Evolutionary conservation across 768 basidiomycete genomes (phyloP), one percentile per base, ranked within the genome.

Genomic region (Fistulinella prunicolor): DNA sequence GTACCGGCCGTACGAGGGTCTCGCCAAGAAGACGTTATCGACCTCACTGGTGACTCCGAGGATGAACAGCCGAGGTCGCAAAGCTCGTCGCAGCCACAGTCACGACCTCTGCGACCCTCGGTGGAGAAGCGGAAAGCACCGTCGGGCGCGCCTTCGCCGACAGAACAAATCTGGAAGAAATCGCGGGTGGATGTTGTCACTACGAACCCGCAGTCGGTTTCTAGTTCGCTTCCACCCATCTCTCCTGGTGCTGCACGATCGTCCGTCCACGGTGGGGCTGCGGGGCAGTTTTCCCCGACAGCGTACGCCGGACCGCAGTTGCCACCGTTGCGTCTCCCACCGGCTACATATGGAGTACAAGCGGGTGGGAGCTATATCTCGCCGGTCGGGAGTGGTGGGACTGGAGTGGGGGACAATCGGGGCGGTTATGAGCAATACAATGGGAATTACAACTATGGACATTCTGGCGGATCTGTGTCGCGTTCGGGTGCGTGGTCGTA

Each of bases 11-110:
- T 37, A 20, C 68, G 67, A 44, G 68, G 66, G 49, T 66, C 67
- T 42, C 65, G 65, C 52, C 60, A 58, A 20, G 68, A 71, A 12
- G 76, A 80, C 54, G 83, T 94, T 37, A 94, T 94, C 54, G 93
- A 95, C 63, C 70, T 95, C 49, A 94, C 93, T 3, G 70, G 84
- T 51, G 88, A 90, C 59, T 81, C 82, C 20, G 86, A 89, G 47
- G 86, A 88, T 12, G 91, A 93, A 42, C 79, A 75, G 28, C 64
- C 66, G 24, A 65, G 59, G 41, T 57, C 64, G 13, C 59, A 61
- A 23, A 30, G 47, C 32, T 55, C 53, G 10, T 51, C 56, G 17
- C 60, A 58, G 40, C 22, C 37, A 19, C 78, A 74, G 23, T 57
- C 66, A 10, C 66, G 61, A 40, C 51, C 65, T 17, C 45, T 47